phyloP scores from a whole-genome alignment of 2,329 filamentous ascomycete species.

The Fusarium verticillioides region DNA sequence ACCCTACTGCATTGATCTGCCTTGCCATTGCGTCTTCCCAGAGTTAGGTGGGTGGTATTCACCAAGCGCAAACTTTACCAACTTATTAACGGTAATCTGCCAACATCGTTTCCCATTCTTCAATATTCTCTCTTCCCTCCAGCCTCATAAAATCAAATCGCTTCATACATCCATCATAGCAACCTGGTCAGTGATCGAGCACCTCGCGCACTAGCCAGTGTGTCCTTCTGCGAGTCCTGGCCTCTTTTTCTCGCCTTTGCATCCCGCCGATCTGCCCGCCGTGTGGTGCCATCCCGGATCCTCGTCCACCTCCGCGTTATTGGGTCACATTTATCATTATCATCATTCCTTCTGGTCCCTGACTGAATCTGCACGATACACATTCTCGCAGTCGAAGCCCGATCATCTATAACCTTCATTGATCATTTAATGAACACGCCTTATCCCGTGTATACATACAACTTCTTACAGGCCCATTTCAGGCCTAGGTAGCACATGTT shows the following conservation, averaged over 20 bases:
- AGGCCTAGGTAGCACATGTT: slow-evolving; percentile 46
- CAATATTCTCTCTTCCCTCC: background rate
- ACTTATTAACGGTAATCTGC: slow-evolving; percentile 16
- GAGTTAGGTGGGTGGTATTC: slow-evolving; percentile 29
- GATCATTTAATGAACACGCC: slow-evolving; percentile 39
- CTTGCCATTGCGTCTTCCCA: slow-evolving; percentile 35
- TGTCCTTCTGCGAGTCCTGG: slow-evolving; percentile 10
- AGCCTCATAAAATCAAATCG: background rate
- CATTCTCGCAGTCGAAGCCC: slow-evolving; percentile 7
- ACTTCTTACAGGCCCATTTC: slow-evolving; percentile 27
- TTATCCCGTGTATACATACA: slow-evolving; percentile 5
- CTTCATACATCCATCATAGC: slow-evolving; percentile 3
- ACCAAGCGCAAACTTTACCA: slow-evolving; percentile 9
- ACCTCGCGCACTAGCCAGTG: slow-evolving; percentile 16
- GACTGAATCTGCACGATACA: slow-evolving; percentile 26
- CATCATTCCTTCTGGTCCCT: slow-evolving; percentile 17
- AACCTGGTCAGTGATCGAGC: slow-evolving; percentile 25
- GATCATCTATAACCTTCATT: slow-evolving; percentile 17
- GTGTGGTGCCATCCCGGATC: slow-evolving; percentile 36
- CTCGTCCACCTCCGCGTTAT: slow-evolving; percentile 36
- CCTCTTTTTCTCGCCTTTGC: slow-evolving; percentile 21
- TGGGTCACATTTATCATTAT: slow-evolving; percentile 20
- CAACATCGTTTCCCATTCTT: slow-evolving; percentile 15
- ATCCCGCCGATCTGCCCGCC: slow-evolving; percentile 26
- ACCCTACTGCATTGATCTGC: slow-evolving; percentile 40